Base-by-base conservation (phyloP, 805 yeast species). In the Lipomyces kockii region DNA sequence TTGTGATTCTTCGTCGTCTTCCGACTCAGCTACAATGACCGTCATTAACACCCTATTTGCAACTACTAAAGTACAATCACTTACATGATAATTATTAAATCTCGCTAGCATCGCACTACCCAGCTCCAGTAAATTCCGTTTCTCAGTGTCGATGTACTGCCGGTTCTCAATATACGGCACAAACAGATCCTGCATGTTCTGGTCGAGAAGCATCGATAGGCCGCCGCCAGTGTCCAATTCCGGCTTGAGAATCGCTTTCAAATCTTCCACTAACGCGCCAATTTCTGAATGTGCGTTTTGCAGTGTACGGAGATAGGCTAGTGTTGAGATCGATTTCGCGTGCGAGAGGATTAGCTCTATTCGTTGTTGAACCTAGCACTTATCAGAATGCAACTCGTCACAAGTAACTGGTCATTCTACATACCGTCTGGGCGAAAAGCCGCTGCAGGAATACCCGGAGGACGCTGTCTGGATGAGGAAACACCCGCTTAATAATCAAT, bases 251-350 rank as follows among this genome's bases (percentile, higher is more conserved):
- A 86, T 87, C 8, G 85, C 87, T 73, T 89, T 88, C 71, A 93
- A 80, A 65, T 86, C 87, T 64, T 84, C 85, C 0, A 90, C 87
- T 72, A 89, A 85, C 59, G 83, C 84, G 14, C 86, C 85, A 9
- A 89, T 81, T 49, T 85, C 78, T 0, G 83, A 82, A 74, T 87
- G 89, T n/a, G 89, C 80, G 1, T 87, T 81, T 77, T 91, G 90
- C 43, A 94, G 78, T 1, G 89, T 83, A 74, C 98, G 83, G 1
- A 92, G 87, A 75, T 89, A 91, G 0, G 97, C 89, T 61, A 92
- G 79, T 2, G 87, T 82, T 29, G 91, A 86, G 6, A 85, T 80
- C 1, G 89, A 83, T 59, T 85, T 83, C 0, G 97, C 88, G 64
- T 83, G 85, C 61, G 84, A 86, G 39, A 92, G 78, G 39, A 90